Evolutionary conservation across 2,329 filamentous ascomycete species (phyloP).

Genomic region (Clonostachys chloroleuca): DNA sequence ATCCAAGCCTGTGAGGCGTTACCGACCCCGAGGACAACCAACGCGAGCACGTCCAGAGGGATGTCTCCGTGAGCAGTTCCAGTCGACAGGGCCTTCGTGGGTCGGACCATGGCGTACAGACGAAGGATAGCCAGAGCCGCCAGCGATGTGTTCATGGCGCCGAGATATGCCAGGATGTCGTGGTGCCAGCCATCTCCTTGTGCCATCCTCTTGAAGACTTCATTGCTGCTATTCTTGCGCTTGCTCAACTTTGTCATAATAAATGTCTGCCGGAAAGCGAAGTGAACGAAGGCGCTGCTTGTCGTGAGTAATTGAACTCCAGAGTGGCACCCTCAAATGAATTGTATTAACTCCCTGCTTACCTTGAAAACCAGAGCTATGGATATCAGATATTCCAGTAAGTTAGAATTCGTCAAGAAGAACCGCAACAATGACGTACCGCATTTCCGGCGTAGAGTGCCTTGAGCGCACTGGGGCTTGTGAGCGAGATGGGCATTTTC

Average conservation of each 20-base stretch:
- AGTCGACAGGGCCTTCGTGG: slow-evolving; percentile 4
- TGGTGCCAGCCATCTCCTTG: slow-evolving; percentile 14
- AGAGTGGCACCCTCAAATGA: no score
- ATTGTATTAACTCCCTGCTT: not conserved
- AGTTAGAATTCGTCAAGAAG: not conserved
- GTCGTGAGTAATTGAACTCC: not conserved
- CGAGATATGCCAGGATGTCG: slow-evolving; percentile 15
- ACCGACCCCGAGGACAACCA: slow-evolving; percentile 12
- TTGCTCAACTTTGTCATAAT: slow-evolving; percentile 10
- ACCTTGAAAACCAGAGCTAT: not conserved
- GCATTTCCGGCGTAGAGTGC: slow-evolving; percentile 12
- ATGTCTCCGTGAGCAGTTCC: slow-evolving; percentile 7
- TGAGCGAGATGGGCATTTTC: not conserved
- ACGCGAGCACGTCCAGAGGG: slow-evolving; percentile 9
- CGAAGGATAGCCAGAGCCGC: slow-evolving; percentile 10
- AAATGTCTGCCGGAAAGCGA: slow-evolving; percentile 7
- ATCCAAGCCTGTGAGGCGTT: slow-evolving; percentile 16
- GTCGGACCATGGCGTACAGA: slow-evolving; percentile 7
- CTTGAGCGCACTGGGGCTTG: slow-evolving; percentile 2
- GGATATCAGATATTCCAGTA: no score
- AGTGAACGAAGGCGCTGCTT: slow-evolving; percentile 10
- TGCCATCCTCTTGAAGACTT: slow-evolving; percentile 3
- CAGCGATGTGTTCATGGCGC: slow-evolving; percentile 12
- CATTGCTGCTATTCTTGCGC: slow-evolving; percentile 5
- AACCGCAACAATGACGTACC: slow-evolving; percentile 2